Percentiles rank a stretch among this genome's conserved stretches.
Conservation (phyloP, 306 rosid species). For the Rosa lucieae region DNA sequence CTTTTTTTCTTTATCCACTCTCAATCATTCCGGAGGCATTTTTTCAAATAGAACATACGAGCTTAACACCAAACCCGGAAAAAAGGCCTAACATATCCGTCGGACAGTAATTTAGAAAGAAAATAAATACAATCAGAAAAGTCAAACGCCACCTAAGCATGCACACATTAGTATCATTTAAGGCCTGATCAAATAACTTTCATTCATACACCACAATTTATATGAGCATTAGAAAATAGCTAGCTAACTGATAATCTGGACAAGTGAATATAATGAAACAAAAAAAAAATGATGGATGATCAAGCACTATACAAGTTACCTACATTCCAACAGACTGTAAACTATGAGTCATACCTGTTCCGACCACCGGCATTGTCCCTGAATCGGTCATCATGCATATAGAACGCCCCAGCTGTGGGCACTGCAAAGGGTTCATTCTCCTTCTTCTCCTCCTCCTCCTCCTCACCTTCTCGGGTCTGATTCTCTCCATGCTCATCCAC, state of each 20-base stretch:
- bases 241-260: neutral
- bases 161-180: neutral
- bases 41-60: neutral
- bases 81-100: neutral
- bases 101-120: neutral
- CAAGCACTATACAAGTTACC: neutral
- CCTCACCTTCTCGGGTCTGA: conserved; percentile 36
- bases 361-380: conserved; percentile 80
- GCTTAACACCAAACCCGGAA: neutral
- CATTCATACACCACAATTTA: neutral
- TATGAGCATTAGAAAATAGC: neutral
- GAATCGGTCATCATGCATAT: conserved; percentile 95
- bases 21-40: neutral
- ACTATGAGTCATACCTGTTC: conserved; percentile 49
- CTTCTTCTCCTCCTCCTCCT: conserved; percentile 79
- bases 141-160: neutral
- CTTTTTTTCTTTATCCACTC: neutral
- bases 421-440: conserved; percentile 94
- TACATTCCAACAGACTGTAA: neutral
- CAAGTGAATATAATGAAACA: neutral
- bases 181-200: neutral
- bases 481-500: conserved; percentile 40
- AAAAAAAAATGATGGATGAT: too few species aligned
- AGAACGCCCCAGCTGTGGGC: conserved; percentile 96
- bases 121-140: neutral